phyloP scores from a whole-genome alignment of 352 stramenopile species.

The Globisporangium takayamanum region DNA sequence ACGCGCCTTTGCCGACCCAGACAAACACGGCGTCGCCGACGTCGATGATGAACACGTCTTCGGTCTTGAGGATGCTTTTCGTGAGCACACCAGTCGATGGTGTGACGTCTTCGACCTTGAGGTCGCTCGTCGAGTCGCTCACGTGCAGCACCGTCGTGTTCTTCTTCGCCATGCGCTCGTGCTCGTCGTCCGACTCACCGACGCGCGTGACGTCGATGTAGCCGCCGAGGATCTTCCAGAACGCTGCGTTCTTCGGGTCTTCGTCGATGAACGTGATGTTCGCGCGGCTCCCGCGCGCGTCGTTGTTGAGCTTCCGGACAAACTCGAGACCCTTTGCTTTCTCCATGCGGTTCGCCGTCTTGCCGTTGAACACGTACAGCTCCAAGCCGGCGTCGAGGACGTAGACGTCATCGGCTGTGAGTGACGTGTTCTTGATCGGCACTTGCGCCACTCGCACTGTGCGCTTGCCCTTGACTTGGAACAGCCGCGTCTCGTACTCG shows the following conservation, averaged over 20 bases:
- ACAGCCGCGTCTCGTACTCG: slow-evolving; percentile 77
- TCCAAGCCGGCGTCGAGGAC: slow-evolving; percentile 91
- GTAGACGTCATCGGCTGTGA: slow-evolving; percentile 94
- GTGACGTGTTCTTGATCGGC: slow-evolving; percentile 58
- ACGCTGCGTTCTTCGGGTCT: slow-evolving; percentile 83
- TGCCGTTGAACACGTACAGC: slow-evolving; percentile 85
- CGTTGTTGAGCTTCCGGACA: slow-evolving; percentile 83
- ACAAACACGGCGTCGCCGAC: slow-evolving; percentile 84
- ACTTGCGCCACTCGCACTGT: slow-evolving; percentile 87
- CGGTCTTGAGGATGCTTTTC: slow-evolving; percentile 70
- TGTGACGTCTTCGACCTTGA: slow-evolving; percentile 60
- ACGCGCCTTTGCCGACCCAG: slow-evolving; percentile 89
- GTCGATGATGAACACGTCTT: slow-evolving; percentile 93
- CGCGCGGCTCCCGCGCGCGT: slow-evolving; percentile 69
- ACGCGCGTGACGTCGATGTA: slow-evolving; percentile 62
- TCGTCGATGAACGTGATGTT: slow-evolving; percentile 88
- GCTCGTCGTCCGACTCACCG: slow-evolving; percentile 51
- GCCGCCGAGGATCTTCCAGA: slow-evolving; percentile 91
- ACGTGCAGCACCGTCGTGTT: slow-evolving; percentile 73
- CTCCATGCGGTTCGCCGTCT: slow-evolving; percentile 81
- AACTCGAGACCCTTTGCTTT: slow-evolving; percentile 89
- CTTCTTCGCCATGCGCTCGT: slow-evolving; percentile 55
- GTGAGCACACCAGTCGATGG: slow-evolving; percentile 62
- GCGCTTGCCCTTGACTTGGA: slow-evolving; percentile 89
- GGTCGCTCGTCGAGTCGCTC: slow-evolving; percentile 51